Evolutionary conservation across 352 stramenopile genomes (phyloP), one percentile per base, ranked within the genome.

Genomic region (Phytophthora boehmeriae): DNA sequence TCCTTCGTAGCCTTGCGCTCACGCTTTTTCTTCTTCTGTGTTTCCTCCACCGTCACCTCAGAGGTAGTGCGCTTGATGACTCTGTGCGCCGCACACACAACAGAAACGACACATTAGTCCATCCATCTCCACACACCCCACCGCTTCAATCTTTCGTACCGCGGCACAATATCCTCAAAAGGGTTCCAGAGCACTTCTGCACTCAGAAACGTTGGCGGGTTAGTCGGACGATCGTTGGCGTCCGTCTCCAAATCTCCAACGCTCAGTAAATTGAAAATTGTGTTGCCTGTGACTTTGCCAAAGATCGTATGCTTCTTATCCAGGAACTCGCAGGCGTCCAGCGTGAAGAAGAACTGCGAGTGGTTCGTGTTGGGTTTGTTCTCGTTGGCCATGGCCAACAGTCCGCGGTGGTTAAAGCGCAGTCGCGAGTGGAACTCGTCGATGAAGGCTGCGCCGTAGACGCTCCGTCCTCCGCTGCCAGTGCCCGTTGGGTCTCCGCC

Each of bases 281-380:
- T 99, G 70, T 98, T 96, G 20, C 97, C 97, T 4, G 83, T 92
- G 59, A 99, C 83, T 59, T 92, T 92, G 78, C 83, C 83, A 36
- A 93, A 93, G 53, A 98, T 98, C 32, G 98, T 98, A 76, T 99
- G 93, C 68, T 99, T 98, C 27, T 86, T 84, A 65, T 98, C 86
- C 17, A 99, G 76, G 74, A 98, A 98, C 17, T 97, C 82, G 47
- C 92, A 96, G 48, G 93, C 88, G 54, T 98, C 94, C 27, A 99
- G 76, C 23, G 96, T 99, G 60, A 99, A 92, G 78, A 99, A 99
- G 78, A 99, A 99, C 76, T 99, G 97, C 68, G 78, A 93, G 59
- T 88, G 78, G 61, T 96, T 98, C 25, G 88, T 83, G 73, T 95
- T 90, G 23, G 69, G 80, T 59, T 86, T 89, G 71, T 93, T 95